A percentile compares a stretch with the other conserved stretches of the same genome.
phyloP scores from a whole-genome alignment of 805 yeast species.

The Starmerella vitae region DNA sequence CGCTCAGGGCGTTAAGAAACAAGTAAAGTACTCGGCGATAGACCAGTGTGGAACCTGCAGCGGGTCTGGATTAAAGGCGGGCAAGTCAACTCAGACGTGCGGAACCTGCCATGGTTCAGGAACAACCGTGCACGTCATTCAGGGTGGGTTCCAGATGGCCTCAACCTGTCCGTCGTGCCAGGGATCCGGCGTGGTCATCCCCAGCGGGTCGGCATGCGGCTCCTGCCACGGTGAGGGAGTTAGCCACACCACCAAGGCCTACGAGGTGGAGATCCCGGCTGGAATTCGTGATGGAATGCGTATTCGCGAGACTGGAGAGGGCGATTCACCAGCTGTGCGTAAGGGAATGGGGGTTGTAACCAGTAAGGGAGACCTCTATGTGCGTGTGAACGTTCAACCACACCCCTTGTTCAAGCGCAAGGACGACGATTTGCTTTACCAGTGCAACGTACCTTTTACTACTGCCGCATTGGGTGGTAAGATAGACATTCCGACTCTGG shows the following conservation, averaged over 20 bases:
- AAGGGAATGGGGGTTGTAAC: constrained; percentile 55
- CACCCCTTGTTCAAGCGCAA: constrained; percentile 59
- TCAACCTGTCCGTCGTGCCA: constrained; percentile 78
- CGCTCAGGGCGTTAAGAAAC: constrained; percentile 58
- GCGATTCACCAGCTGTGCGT: constrained; percentile 75
- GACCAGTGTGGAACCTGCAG: constrained; percentile 67
- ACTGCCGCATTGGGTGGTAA: constrained; percentile 95
- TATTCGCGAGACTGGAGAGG: constrained; percentile 72
- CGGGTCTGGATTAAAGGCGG: constrained; percentile 74
- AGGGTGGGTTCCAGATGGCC: constrained; percentile 94
- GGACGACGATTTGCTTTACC: constrained; percentile 52
- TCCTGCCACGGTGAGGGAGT: constrained; percentile 89
- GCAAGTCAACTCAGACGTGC: constrained; percentile 66
- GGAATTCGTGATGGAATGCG: constrained; percentile 82
- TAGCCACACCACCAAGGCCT: constrained; percentile 47
- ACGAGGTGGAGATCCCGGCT: constrained; percentile 72
- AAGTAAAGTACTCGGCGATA: constrained; percentile 56
- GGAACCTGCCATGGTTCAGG: constrained; percentile 88
- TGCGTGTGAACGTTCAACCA: constrained; percentile 62
- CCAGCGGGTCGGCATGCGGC: constrained; percentile 53
- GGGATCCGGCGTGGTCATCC: constrained; percentile 75
- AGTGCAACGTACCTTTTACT: constrained; percentile 69
- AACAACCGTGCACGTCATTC: constrained; percentile 64
- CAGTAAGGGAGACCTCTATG: constrained; percentile 64
- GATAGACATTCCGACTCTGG: constrained; percentile 74